Conservation (phyloP, 805 yeast genomes). For the Ascoidea asiatica region DNA sequence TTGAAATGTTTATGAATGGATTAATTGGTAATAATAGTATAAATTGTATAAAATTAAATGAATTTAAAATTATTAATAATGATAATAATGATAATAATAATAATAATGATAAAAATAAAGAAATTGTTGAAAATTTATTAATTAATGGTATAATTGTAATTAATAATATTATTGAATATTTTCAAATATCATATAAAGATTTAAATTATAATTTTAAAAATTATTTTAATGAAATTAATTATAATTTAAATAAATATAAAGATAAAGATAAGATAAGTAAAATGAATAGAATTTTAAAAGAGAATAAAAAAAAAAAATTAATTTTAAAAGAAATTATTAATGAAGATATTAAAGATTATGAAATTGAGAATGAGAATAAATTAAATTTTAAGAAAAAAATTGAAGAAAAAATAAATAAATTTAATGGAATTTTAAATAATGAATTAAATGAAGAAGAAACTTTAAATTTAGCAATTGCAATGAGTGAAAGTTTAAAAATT, state of each 20-base stretch:
- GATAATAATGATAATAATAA: neutral
- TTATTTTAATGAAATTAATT: neutral
- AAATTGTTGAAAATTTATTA: constrained; percentile 1
- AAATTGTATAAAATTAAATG: neutral
- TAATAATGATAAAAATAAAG: neutral
- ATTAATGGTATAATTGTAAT: constrained; percentile 6
- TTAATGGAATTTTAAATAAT: constrained; percentile 3
- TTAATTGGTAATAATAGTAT: neutral
- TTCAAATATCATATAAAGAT: constrained; percentile 9
- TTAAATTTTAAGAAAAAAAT: neutral
- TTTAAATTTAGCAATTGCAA: constrained; percentile 7
- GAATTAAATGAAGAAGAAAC: constrained; percentile 8
- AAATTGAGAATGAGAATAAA: constrained; percentile 1
- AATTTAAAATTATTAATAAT: neutral
- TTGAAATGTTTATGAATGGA: neutral
- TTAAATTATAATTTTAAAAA: constrained; percentile 2
- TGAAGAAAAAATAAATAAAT: constrained; percentile 3
- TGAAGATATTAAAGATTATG: constrained; percentile 4
- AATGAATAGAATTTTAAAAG: neutral
- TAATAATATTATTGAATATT: constrained; percentile 8
- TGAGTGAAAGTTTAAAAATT: constrained; percentile 6
- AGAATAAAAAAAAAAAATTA: constrained; percentile 1
- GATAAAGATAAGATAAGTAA: neutral
- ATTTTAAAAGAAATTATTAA: constrained; percentile 2
- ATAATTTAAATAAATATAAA: neutral